Percentiles rank a stretch among this genome's conserved stretches.
Evolutionary conservation across 2,329 filamentous ascomycete genomes (phyloP).

Genomic region (Neoascochyta sp.): DNA sequence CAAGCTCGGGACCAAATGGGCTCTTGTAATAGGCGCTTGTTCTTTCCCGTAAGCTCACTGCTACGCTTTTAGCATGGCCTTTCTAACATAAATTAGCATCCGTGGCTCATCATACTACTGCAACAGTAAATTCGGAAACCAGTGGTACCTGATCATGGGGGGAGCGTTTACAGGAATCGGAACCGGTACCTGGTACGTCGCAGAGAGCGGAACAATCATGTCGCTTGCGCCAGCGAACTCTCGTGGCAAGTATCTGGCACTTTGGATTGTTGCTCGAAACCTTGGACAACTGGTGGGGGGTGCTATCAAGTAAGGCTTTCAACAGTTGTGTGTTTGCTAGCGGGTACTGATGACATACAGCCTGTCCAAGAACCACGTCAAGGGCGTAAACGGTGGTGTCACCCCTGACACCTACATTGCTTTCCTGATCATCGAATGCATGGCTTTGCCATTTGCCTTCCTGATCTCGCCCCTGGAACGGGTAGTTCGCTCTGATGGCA

Average conservation of each 20-base stretch:
- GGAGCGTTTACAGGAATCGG: slow-evolving; percentile 27
- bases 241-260: slow-evolving; percentile 48
- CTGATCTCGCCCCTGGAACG: slow-evolving; percentile 47
- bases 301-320: slow-evolving; percentile 36
- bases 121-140: slow-evolving; percentile 49
- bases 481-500: slow-evolving; percentile 47
- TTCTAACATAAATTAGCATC: too few species aligned
- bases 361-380: slow-evolving; percentile 26
- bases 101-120: slow-evolving; percentile 49
- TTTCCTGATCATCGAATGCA: slow-evolving; percentile 47
- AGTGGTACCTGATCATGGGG: slow-evolving; percentile 42
- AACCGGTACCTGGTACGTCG: slow-evolving; percentile 48
- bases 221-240: slow-evolving; percentile 46
- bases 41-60: too few species aligned
- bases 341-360: slow-evolving; percentile 4
- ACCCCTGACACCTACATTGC: slow-evolving; percentile 47
- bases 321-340: neutral
- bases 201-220: slow-evolving; percentile 50
- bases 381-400: slow-evolving; percentile 36
- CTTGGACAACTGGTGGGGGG: slow-evolving; percentile 48
- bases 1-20: slow-evolving; percentile 48
- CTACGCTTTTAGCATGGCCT: too few species aligned
- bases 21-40: slow-evolving; percentile 42
- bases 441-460: slow-evolving; percentile 47
- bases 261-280: slow-evolving; percentile 50